phyloP scores from a whole-genome alignment of 495 filamentous ascomycete genomes.

The Sordaria brevicollis region DNA sequence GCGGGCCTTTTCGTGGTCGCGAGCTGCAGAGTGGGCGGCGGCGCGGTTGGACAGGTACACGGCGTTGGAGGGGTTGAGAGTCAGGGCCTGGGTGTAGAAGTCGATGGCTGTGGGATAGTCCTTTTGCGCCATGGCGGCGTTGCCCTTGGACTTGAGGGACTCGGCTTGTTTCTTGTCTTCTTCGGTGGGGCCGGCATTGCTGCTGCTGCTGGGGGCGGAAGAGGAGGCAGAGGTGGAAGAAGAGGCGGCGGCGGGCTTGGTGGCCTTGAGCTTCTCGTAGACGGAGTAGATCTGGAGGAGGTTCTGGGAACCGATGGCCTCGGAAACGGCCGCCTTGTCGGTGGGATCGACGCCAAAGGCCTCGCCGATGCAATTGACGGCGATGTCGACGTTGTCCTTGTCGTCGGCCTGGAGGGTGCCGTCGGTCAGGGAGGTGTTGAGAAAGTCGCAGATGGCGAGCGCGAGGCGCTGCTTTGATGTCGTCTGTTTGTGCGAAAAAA shows the following conservation, averaged over 20 bases:
- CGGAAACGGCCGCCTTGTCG: constrained; percentile 59
- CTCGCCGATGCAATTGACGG: constrained; percentile 84
- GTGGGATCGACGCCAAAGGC: constrained; percentile 86
- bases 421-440: constrained; percentile 73
- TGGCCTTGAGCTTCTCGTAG: constrained; percentile 81
- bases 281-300: constrained; percentile 85
- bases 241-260: constrained; percentile 5
- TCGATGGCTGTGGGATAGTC: constrained; percentile 76
- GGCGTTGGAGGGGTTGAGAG: constrained; percentile 71
- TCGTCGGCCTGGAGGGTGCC: constrained; percentile 82
- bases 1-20: constrained; percentile 71
- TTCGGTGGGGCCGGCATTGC: constrained; percentile 30
- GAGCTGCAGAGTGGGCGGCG: constrained; percentile 71
- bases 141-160: constrained; percentile 79
- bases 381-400: constrained; percentile 83
- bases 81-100: constrained; percentile 74
- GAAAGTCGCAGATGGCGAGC: constrained; percentile 93
- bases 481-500: constrained; percentile 20
- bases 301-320: constrained; percentile 73
- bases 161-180: constrained; percentile 68
- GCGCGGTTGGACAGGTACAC: constrained; percentile 98
- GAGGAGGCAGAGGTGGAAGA: constrained; percentile 16
- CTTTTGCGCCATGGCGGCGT: constrained; percentile 85
- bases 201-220: constrained; percentile 4
- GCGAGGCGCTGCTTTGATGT: constrained; percentile 92